phyloP scores from a whole-genome alignment of 169 alveolate genomes.

The Plasmodium knowlesi region DNA sequence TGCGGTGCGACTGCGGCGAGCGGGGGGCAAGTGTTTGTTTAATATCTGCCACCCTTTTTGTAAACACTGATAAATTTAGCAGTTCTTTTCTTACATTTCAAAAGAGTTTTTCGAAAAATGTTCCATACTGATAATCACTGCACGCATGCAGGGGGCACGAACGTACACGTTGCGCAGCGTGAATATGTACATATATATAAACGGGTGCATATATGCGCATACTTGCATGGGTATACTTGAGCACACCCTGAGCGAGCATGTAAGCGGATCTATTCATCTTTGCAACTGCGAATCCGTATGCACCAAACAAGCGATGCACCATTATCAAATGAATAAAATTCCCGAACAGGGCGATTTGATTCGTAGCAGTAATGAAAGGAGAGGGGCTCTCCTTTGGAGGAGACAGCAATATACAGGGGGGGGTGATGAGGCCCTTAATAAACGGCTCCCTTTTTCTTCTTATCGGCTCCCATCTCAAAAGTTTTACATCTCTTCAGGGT shows the following conservation, averaged over 20 bases:
- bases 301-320: background rate
- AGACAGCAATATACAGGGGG: background rate
- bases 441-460: slow-evolving; percentile 92
- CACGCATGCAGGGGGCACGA: background rate
- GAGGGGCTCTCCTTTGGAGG: background rate
- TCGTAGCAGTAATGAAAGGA: background rate
- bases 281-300: background rate
- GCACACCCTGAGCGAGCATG: background rate
- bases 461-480: slow-evolving; percentile 98
- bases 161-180: background rate
- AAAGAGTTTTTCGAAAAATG: background rate
- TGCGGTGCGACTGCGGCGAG: background rate
- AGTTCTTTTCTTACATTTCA: background rate
- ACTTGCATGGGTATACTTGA: background rate
- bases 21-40: background rate
- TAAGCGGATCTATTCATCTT: background rate
- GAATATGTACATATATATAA: background rate
- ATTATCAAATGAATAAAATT: background rate
- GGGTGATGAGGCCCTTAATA: slow-evolving; percentile 63
- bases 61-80: background rate
- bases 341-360: background rate
- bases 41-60: background rate
- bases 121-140: background rate
- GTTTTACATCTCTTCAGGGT: slow-evolving; percentile 99
- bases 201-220: background rate